Conservation (phyloP, 768 basidiomycete species). For the Neoboletus subvelutipes region DNA sequence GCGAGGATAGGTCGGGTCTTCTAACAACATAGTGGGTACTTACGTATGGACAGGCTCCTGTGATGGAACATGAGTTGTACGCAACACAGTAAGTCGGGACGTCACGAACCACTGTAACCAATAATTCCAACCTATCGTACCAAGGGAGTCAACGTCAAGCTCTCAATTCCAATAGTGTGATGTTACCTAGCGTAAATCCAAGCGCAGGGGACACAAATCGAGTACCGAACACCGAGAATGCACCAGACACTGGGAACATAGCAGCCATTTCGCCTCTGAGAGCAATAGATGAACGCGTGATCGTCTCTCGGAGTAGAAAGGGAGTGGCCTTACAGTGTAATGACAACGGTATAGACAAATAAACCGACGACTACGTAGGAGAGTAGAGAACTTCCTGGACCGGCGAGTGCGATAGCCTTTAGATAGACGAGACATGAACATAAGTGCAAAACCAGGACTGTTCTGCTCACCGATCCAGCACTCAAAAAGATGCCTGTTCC, state of each 20-base stretch:
- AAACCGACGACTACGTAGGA: constrained; percentile 59
- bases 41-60: constrained; percentile 42
- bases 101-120: constrained; percentile 47
- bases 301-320: not conserved
- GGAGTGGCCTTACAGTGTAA: constrained; percentile 44
- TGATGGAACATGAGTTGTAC: not conserved
- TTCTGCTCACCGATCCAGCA: constrained; percentile 47
- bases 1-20: constrained; percentile 4
- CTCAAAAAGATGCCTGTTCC: constrained; percentile 64
- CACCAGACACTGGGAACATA: constrained; percentile 61
- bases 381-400: constrained; percentile 60
- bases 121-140: constrained; percentile 51
- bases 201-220: constrained; percentile 61
- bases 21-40: constrained; percentile 13
- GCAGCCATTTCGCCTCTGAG: constrained; percentile 63
- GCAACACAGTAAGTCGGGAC: not conserved
- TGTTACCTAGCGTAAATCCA: constrained; percentile 53
- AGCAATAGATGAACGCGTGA: not conserved
- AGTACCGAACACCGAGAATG: constrained; percentile 56
- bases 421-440: not conserved
- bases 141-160: not conserved
- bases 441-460: not conserved
- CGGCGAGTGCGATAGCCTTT: constrained; percentile 54
- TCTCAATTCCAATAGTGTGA: not conserved
- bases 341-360: constrained; percentile 61